Evolutionary conservation across 2,329 filamentous ascomycete species (phyloP).

Genomic region (Bipolaris oryzae): DNA sequence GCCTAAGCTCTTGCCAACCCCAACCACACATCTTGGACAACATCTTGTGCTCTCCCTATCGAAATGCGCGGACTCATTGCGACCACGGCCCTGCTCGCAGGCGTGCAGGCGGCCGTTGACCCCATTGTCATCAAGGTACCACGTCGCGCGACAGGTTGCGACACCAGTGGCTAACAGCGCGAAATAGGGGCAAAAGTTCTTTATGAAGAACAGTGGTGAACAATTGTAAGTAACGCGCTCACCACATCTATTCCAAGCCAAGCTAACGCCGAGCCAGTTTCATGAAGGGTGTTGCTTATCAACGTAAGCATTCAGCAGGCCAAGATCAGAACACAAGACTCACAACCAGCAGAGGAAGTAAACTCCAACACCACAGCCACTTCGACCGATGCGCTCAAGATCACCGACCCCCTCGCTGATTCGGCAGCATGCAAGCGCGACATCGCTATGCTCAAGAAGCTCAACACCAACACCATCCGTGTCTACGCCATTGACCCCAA

Average conservation of each 20-base stretch:
- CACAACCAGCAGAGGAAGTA: constrained; percentile 61
- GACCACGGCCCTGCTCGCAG: constrained; percentile 59
- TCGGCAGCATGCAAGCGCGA: constrained; percentile 77
- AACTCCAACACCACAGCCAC: constrained; percentile 59
- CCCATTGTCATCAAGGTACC: constrained; percentile 73
- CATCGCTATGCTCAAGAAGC: constrained; percentile 76
- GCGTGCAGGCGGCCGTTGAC: constrained; percentile 62
- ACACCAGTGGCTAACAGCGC: constrained; percentile 15
- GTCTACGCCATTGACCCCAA: constrained; percentile 90
- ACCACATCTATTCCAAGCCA: constrained; percentile 2
- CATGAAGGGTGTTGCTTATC: constrained; percentile 94
- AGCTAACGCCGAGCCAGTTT: constrained; percentile 57
- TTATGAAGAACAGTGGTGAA: constrained; percentile 80
- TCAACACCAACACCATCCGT: constrained; percentile 86
- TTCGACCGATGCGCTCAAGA: constrained; percentile 57
- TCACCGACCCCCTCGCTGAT: constrained; percentile 83
- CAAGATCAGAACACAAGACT: constrained; percentile 8
- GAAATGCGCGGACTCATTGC: constrained; percentile 62
- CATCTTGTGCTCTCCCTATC: constrained; percentile 33
- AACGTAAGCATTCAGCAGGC: constrained; percentile 55
- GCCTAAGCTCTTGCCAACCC: constrained; percentile 36
- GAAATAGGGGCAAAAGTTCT: constrained; percentile 82
- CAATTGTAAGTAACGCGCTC: constrained; percentile 58
- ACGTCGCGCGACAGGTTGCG: constrained; percentile 8
- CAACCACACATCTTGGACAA: constrained; percentile 31